Evolutionary conservation across 1,139 yeast species (phyloP).

Genomic region (Candida freyschussii): DNA sequence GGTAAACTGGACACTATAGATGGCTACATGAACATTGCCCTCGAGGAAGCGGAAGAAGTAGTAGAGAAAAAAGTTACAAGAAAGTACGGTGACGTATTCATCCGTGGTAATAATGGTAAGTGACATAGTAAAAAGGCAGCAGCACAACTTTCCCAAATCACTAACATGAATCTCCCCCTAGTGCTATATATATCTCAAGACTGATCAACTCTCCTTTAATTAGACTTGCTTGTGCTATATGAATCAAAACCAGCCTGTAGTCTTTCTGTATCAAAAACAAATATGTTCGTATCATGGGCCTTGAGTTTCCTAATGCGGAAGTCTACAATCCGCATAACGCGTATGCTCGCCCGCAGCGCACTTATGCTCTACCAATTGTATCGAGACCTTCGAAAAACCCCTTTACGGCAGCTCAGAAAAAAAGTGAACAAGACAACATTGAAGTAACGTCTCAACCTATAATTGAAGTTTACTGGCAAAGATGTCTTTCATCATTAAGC

Average conservation of each 20-base stretch:
- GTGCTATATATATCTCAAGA: slow-evolving; percentile 46
- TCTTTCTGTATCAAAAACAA: too few relatives aligned
- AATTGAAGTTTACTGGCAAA: slow-evolving; percentile 3
- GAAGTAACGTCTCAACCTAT: background rate
- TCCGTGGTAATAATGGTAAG: slow-evolving; percentile 91
- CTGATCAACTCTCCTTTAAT: slow-evolving; percentile 19
- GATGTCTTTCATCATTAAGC: slow-evolving; percentile 86
- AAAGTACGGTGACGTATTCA: slow-evolving; percentile 80
- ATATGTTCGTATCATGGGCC: too few relatives aligned
- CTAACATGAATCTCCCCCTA: slow-evolving; percentile 17
- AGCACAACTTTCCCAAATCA: too few relatives aligned
- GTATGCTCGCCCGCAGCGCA: slow-evolving; percentile 3
- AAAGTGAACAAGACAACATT: slow-evolving; percentile 2
- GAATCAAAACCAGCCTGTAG: too few relatives aligned
- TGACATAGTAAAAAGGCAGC: slow-evolving; percentile 25
- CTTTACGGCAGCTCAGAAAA: slow-evolving; percentile 1
- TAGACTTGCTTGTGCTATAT: too few relatives aligned
- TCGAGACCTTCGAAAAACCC: slow-evolving; percentile 6
- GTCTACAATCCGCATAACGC: slow-evolving; percentile 14
- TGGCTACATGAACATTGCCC: slow-evolving; percentile 93
- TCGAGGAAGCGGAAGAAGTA: slow-evolving; percentile 70
- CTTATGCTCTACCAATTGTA: slow-evolving; percentile 21
- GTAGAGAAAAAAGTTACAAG: slow-evolving; percentile 53
- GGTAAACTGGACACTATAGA: slow-evolving; percentile 84
- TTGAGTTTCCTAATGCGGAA: slow-evolving; percentile 15